phyloP scores from a whole-genome alignment of 306 rosid species.

The Gleditsia sinensis region DNA sequence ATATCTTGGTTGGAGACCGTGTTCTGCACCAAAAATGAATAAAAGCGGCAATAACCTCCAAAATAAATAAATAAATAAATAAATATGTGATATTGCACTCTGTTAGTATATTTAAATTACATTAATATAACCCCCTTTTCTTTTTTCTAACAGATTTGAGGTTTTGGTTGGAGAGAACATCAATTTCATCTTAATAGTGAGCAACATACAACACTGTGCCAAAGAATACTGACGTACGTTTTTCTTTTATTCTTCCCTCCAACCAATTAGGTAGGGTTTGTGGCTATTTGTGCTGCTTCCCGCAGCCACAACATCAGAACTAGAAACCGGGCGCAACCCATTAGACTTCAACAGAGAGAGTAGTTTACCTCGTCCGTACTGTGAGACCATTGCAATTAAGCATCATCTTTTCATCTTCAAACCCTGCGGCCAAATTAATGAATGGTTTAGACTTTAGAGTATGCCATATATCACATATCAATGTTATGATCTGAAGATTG shows the following conservation, averaged over 20 bases:
- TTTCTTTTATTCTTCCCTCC: background rate
- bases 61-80: too few relatives aligned
- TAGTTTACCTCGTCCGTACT: background rate
- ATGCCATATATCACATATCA: background rate
- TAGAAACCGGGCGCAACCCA: background rate
- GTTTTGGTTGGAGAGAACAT: background rate
- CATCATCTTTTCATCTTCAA: background rate
- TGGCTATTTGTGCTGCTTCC: background rate
- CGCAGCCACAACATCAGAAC: background rate
- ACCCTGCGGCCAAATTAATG: background rate
- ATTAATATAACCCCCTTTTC: conserved; percentile 37
- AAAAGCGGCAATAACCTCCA: too few relatives aligned
- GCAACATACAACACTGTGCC: background rate
- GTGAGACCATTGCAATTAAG: background rate
- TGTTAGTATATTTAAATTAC: background rate
- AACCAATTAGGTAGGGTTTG: conserved; percentile 28
- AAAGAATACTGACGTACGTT: background rate
- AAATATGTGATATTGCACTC: conserved; percentile 42
- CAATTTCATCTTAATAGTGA: background rate
- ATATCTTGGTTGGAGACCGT: conserved; percentile 49
- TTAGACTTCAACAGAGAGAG: background rate
- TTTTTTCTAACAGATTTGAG: conserved; percentile 27
- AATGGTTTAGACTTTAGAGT: background rate
- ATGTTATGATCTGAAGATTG: background rate
- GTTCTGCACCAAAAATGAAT: conserved; percentile 2